Conservation (phyloP, 148 eudicot genomes). For the Bassia scoparia region DNA sequence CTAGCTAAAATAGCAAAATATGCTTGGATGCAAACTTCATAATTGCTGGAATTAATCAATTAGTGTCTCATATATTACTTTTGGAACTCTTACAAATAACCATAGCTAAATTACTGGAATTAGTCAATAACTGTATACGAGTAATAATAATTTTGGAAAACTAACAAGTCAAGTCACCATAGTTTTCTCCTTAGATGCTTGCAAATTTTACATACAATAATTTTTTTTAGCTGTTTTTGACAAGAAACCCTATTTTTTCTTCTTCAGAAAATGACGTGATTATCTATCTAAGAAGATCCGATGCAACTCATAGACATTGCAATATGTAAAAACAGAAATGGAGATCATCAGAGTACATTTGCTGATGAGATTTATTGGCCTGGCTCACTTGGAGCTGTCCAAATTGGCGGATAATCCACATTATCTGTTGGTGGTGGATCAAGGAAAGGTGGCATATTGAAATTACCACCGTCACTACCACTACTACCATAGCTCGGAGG, state of each 20-base stretch:
- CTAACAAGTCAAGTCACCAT: too few species aligned
- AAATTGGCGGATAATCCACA: slow-evolving; percentile 22
- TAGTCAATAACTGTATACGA: too few species aligned
- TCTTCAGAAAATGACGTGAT: neutral
- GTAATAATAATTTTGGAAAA: too few species aligned
- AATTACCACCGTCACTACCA: neutral
- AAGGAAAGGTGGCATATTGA: neutral
- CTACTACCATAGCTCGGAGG: neutral
- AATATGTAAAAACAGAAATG: neutral
- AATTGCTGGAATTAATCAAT: too few species aligned
- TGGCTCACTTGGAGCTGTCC: slow-evolving; percentile 21
- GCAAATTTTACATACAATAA: neutral
- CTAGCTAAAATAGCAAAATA: too few species aligned
- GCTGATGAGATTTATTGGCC: neutral
- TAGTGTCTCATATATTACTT: too few species aligned
- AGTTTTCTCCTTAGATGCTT: too few species aligned
- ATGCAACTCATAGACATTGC: neutral
- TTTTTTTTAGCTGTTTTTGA: neutral
- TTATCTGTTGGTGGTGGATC: neutral
- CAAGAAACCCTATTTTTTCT: neutral
- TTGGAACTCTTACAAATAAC: too few species aligned
- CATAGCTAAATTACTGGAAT: too few species aligned
- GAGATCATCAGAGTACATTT: slow-evolving; percentile 1
- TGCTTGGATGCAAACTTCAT: too few species aligned
- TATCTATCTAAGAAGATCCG: neutral